Evolutionary conservation across 2,329 filamentous ascomycete species (phyloP).

Genomic region (Pseudofabraea citricarpa): DNA sequence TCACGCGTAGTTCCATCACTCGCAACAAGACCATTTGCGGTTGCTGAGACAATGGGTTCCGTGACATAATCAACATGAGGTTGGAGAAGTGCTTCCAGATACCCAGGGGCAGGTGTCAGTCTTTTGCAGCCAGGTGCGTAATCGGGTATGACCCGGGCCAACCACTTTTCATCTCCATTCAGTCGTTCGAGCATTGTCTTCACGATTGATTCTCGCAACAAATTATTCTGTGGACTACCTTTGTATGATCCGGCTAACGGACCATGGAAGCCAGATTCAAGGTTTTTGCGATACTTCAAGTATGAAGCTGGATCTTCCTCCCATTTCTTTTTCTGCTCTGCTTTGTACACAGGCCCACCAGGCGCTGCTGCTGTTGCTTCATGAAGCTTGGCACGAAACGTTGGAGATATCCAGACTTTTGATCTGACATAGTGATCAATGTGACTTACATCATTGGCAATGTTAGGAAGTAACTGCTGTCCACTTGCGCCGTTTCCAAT

Average conservation of each 20-base stretch:
- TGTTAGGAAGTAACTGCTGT: slow-evolving; percentile 43
- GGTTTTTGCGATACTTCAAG: slow-evolving; percentile 18
- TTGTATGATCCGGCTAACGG: slow-evolving; percentile 13
- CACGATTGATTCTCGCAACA: slow-evolving; percentile 25
- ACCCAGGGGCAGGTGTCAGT: slow-evolving; percentile 31
- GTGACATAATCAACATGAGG: slow-evolving; percentile 23
- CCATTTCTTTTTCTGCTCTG: background rate
- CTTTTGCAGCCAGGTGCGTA: slow-evolving; percentile 37
- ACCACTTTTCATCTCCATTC: slow-evolving; percentile 29
- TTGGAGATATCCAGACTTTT: slow-evolving; percentile 40
- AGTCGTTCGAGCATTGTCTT: slow-evolving; percentile 34
- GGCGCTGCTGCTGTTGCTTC: slow-evolving; percentile 6
- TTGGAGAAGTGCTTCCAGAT: slow-evolving; percentile 28
- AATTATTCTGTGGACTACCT: slow-evolving; percentile 32
- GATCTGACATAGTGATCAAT: slow-evolving; percentile 41
- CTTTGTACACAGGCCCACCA: background rate
- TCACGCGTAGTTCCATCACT: slow-evolving; percentile 16
- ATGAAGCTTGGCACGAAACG: slow-evolving; percentile 35
- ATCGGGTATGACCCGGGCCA: slow-evolving; percentile 29
- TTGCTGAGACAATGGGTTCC: slow-evolving; percentile 40
- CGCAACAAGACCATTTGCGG: slow-evolving; percentile 26
- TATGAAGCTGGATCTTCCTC: background rate
- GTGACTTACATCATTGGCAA: slow-evolving; percentile 35
- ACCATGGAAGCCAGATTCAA: slow-evolving; percentile 2
- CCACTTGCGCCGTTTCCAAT: slow-evolving; percentile 45